Evolutionary conservation across 2,329 filamentous ascomycete species (phyloP), one percentile per base, ranked within the genome.

Genomic region (Penicillium carneum): DNA sequence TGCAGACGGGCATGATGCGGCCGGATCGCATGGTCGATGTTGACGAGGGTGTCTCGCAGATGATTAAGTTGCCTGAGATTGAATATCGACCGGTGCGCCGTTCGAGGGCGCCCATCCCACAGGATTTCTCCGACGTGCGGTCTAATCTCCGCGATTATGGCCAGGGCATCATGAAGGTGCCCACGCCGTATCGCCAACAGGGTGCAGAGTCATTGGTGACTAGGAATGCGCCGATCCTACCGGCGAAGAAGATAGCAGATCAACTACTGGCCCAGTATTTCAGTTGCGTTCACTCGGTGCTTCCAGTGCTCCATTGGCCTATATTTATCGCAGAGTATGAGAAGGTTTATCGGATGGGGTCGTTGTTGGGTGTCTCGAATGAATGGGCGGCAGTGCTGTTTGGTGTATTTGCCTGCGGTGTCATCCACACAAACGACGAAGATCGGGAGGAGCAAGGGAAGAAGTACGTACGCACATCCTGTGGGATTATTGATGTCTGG

Each of bases 221-320:
- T 29, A 82, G 82, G 23, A 82, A 81, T 50, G 79, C 85, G 38
- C 88, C 90, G 7, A 83, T 86, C 42, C 78, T 97, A 56, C 95
- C 94, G 0, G 82, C 89, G 1, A 89, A 88, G 65, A 81, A 87
- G 31, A 77, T 88, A 23, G 87, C 88, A 31, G 92, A 96, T 64
- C 86, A 86, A 66, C 82, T 97, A 2, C 79, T 97, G 34, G 84
- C 86, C 36, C 85, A 89, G 39, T 99, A 96, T 76, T 90, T 91
- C 69, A 83, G 85, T 41, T 90, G 89, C 7, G 83, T 92, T 26
- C 94, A 98, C 74, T 85, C 88, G 34, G 89, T 91, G 75, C 89
- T 93, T 68, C 95, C 95, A 0, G 88, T 97, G 45, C 72, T 98
- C 10, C 92, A 98, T 76, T 96, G 93, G 90, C 91, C 92, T 1